Evolutionary conservation across 176 grass and related monocot genomes (phyloP), one percentile per base, ranked within the genome.

Genomic region (Poa annua): DNA sequence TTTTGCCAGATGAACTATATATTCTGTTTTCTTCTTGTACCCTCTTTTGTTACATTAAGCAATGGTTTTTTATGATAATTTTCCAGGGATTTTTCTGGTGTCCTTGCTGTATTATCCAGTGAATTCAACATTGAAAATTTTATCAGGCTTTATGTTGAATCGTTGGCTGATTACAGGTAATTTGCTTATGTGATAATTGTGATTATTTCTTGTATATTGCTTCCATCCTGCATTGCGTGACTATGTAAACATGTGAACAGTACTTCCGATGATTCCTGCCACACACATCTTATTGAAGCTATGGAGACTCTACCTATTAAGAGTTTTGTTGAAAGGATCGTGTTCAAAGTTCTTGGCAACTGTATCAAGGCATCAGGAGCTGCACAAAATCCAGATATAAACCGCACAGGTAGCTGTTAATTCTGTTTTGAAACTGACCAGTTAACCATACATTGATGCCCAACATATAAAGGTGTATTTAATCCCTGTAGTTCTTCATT

Each of bases 61-160:
- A n/a, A 62, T 74, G 19, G 13, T 49, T 81, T 39, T 33, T 88
- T 26, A 32, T 63, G n/a, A 34, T 49, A 69, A 64, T 70, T 80
- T 80, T 78, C n/a, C 82, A 98, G 96, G 90, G 92, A 98, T 74
- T 88, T 98, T 85, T 44, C 82, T 83, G 92, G 81, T 22, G 85
- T 98, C 71, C 92, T 98, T 84, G 64, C 87, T 88, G 87, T 86
- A 75, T 76, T 98, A 79, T 90, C 87, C 53, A 83, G 55, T 21
- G 90, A 98, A 77, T 98, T 91, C 83, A 98, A 98, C 68, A 83
- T 93, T 19, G 86, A 89, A n/a, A 89, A 50, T 45, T 98, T 98
- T 67, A 76, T 91, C n/a, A 81, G 79, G 66, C 64, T 98, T 82
- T 98, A 95, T 89, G 61, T 93, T 81, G 96, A 91, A 67, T 88